These are phyloP conservation scores for Sextonia rubra DNA, from an alignment of 164 flowering plant genomes.

Conservation along the genomic window DNA sequence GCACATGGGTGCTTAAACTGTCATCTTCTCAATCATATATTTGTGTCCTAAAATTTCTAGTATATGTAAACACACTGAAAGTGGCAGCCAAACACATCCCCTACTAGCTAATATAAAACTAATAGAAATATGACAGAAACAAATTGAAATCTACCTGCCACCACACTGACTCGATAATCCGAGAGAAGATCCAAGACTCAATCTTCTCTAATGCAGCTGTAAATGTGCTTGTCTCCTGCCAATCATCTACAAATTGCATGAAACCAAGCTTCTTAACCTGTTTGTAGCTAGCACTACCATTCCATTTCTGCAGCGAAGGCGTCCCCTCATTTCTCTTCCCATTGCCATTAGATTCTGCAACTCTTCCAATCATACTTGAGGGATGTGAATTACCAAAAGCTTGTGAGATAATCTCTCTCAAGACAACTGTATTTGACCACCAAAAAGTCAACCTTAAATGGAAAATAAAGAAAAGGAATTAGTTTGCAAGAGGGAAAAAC, in stretches of 20 bases:
- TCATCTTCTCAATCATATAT: neutral
- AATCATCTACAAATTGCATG: constrained; percentile 57
- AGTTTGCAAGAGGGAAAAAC: constrained; percentile 3
- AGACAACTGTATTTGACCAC: constrained; percentile 84
- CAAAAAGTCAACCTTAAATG: constrained; percentile 81
- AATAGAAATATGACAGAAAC: neutral
- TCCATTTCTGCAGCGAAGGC: constrained; percentile 42
- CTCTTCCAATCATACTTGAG: constrained; percentile 31
- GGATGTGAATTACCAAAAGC: constrained; percentile 68
- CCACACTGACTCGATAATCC: constrained; percentile 96
- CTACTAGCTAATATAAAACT: neutral
- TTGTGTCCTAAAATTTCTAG: too few relatives aligned
- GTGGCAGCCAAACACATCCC: neutral
- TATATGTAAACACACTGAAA: neutral
- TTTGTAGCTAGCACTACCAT: constrained; percentile 35
- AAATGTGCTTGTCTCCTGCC: constrained; percentile 90
- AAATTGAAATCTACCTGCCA: constrained; percentile 71
- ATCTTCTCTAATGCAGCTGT: constrained; percentile 76
- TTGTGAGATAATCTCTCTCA: constrained; percentile 79
- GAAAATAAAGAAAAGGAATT: constrained; percentile 10
- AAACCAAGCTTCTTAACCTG: constrained; percentile 39
- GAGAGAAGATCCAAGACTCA: constrained; percentile 92
- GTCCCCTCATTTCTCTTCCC: constrained; percentile 39
- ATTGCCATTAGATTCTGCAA: constrained; percentile 43
- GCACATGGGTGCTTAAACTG: neutral